Percentiles rank a stretch among this genome's conserved stretches.
Evolutionary conservation across 495 filamentous ascomycete genomes (phyloP).

Genomic region (Podospora conica): DNA sequence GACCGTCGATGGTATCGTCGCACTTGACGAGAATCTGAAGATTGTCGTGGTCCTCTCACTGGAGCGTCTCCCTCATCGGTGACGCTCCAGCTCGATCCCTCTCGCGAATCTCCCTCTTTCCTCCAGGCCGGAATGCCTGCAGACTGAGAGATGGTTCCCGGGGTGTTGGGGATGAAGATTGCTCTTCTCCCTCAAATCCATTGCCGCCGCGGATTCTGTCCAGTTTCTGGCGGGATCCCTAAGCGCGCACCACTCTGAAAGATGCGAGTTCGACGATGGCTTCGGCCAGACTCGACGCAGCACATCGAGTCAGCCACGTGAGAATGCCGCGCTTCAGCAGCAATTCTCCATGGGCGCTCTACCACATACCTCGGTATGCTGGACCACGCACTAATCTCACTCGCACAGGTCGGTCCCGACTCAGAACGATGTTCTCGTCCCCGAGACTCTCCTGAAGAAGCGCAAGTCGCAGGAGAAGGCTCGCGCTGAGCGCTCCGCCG

Average conservation of each 20-base stretch:
- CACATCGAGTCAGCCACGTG: slow-evolving; percentile 76
- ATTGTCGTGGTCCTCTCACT: slow-evolving; percentile 78
- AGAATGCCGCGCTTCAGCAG: slow-evolving; percentile 85
- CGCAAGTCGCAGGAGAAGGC: slow-evolving; percentile 99
- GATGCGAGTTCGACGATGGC: slow-evolving; percentile 26
- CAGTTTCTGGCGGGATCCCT: slow-evolving; percentile 1
- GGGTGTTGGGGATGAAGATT: slow-evolving; percentile 78
- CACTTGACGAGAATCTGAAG: slow-evolving; percentile 40
- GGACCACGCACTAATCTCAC: slow-evolving; percentile 62
- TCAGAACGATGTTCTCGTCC: slow-evolving; percentile 87
- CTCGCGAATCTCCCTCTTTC: slow-evolving; percentile 52
- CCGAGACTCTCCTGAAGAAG: slow-evolving; percentile 99
- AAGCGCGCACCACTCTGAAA: slow-evolving; percentile 8
- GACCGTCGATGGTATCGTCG: slow-evolving; percentile 48
- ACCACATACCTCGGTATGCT: slow-evolving; percentile 53
- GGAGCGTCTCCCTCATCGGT: slow-evolving; percentile 45
- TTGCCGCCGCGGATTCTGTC: slow-evolving; percentile 48
- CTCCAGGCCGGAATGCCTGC: slow-evolving; percentile 40
- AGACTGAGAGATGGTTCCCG: slow-evolving; percentile 46
- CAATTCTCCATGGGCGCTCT: slow-evolving; percentile 87
- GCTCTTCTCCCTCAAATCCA: slow-evolving; percentile 75
- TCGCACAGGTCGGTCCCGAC: slow-evolving; percentile 71
- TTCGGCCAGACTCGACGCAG: slow-evolving; percentile 13
- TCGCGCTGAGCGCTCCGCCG: slow-evolving; percentile 74
- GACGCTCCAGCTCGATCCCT: slow-evolving; percentile 77